Percentiles rank a stretch among this genome's conserved stretches.
phyloP scores from a whole-genome alignment of 371 early-diverging fungal species.

The Syncephalis fuscata region DNA sequence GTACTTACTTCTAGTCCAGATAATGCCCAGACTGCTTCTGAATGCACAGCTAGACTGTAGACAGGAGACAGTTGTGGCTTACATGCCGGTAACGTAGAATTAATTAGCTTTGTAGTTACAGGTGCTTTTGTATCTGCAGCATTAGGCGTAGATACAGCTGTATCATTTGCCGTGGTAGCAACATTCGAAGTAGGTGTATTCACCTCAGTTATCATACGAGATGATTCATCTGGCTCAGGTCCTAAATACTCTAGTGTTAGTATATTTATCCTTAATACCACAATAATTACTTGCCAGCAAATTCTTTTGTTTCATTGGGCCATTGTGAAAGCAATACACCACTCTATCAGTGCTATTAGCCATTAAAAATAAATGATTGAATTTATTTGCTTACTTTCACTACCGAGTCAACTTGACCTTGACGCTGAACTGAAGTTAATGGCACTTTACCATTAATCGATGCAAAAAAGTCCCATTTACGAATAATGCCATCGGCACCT shows the following conservation, averaged over 20 bases:
- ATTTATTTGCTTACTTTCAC: constrained; percentile 33
- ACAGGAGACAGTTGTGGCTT: constrained; percentile 59
- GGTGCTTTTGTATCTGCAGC: constrained; percentile 9
- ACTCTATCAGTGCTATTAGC: too few relatives aligned
- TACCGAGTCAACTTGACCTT: constrained; percentile 73
- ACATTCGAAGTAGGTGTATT: constrained; percentile 1
- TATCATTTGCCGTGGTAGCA: background rate
- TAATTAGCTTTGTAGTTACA: too few relatives aligned
- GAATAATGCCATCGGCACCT: constrained; percentile 81
- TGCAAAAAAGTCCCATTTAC: constrained; percentile 83
- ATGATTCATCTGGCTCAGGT: constrained; percentile 8
- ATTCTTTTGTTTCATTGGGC: too few relatives aligned
- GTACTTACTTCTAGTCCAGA: constrained; percentile 47
- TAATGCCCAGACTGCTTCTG: constrained; percentile 73
- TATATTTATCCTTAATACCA: too few relatives aligned
- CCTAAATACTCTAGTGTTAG: constrained; percentile 1
- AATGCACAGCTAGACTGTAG: constrained; percentile 78
- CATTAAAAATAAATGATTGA: background rate
- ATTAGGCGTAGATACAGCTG: constrained; percentile 16
- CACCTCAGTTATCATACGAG: background rate
- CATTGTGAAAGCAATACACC: too few relatives aligned
- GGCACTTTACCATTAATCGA: constrained; percentile 69
- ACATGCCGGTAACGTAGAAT: too few relatives aligned
- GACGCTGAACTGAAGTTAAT: constrained; percentile 71
- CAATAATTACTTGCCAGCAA: too few relatives aligned